Base-by-base conservation (phyloP, 1,284 basidiomycete species). In the Vanrija humicola region DNA sequence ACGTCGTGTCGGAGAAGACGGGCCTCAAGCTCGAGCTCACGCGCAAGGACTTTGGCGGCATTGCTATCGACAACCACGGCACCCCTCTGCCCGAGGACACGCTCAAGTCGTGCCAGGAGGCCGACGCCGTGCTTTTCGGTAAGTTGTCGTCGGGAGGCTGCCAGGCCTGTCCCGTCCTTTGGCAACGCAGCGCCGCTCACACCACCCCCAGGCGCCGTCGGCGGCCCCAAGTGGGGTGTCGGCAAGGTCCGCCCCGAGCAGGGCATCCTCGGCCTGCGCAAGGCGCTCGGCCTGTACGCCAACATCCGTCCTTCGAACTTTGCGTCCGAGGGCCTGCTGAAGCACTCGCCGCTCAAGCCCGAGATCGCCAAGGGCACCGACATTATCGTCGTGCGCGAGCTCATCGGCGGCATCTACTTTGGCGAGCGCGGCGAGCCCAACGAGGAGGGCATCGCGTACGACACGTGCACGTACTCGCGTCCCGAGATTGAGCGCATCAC, bases 261-360 rank as follows among this genome's bases (percentile, higher is more conserved):
- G 64, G 95, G 48, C 38, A 83, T 98, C 23, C 86, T 99, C 28
- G 77, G 81, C n/a, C 84, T 99, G 50, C 89, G 96, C 69, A 98
- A 98, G 78, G 85, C 84, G 44, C 86, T 98, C 52, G 94, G 92
- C 39, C 83, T 98, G 48, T 98, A 95, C 78, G 95, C 92, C 72
- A 99, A 99, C 80, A 96, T 99, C 74, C 89, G 96, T 38, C 96
- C 96, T 6, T 90, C 92, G 23, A 90, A 89, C 69, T 95, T 98
- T 69, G 91, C 91, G 1, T 95, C 92, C 19, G 88, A 96, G 50
- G 87, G 89, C 42, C 84, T 98, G 45, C 80, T 99, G 54, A 81
- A 84, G 52, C 83, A 90, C 79, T 93, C 91, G n/a, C 96, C 96
- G n/a, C 81, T 99, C 59, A 92, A 90, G 75, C 83, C 89, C 46